Conservation (phyloP, 2,329 filamentous ascomycete species). For the Penicillium sp. region DNA sequence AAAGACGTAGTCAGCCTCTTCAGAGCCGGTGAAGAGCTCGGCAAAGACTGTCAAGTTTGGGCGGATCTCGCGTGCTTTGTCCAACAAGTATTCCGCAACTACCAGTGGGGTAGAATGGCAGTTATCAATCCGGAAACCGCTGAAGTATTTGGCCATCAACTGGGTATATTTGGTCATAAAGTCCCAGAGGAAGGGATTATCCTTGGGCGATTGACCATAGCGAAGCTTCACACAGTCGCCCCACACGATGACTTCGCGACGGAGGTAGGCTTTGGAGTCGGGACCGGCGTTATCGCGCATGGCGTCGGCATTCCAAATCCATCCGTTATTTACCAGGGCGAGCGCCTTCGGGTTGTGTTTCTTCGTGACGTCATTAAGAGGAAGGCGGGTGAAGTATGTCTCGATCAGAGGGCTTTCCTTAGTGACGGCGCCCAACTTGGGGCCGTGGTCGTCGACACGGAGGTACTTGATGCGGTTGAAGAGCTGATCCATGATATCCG, state of each 20-base stretch:
- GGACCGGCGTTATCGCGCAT: conserved; percentile 90
- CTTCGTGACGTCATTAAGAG: conserved; percentile 68
- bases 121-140: conserved; percentile 94
- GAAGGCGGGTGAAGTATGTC: conserved; percentile 87
- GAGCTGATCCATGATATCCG: conserved; percentile 80
- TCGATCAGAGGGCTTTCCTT: conserved; percentile 77
- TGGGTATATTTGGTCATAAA: conserved; percentile 91
- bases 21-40: conserved; percentile 90
- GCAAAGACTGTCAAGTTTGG: conserved; percentile 88
- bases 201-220: conserved; percentile 71
- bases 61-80: conserved; percentile 81
- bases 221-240: conserved; percentile 96
- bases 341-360: conserved; percentile 71
- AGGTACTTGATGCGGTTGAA: conserved; percentile 95
- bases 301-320: conserved; percentile 97
- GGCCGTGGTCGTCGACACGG: conserved; percentile 85
- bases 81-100: conserved; percentile 89
- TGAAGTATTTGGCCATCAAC: conserved; percentile 89
- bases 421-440: conserved; percentile 74
- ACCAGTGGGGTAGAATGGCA: conserved; percentile 93
- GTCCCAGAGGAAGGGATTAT: conserved; percentile 92
- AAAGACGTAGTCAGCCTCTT: conserved; percentile 93
- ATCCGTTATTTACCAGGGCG: conserved; percentile 89
- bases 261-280: conserved; percentile 84
- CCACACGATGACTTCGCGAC: conserved; percentile 95